These are phyloP conservation scores for Hygrophila difformis DNA, from an alignment of 257 asterid genomes.

Conservation along the genomic window DNA sequence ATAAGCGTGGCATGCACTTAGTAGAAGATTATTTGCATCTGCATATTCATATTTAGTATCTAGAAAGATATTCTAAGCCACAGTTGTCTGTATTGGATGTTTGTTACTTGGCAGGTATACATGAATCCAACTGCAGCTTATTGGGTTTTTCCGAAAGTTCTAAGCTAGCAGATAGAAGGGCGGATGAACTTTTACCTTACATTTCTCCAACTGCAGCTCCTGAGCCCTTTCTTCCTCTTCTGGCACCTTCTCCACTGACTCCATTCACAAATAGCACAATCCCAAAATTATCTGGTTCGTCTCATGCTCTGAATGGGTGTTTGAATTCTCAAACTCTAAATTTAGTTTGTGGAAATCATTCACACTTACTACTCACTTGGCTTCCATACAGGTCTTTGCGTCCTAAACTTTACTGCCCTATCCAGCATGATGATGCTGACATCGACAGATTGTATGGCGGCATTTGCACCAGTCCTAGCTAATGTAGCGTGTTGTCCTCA, in stretches of 20 bases:
- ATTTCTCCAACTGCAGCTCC: constrained; percentile 61
- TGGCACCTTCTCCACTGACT: constrained; percentile 92
- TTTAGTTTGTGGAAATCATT: not conserved
- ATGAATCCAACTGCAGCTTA: constrained; percentile 23
- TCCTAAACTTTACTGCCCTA: constrained; percentile 58
- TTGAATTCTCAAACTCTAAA: constrained; percentile 4
- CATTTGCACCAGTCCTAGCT: constrained; percentile 84
- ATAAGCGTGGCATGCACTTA: not conserved
- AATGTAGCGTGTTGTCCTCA: constrained; percentile 97
- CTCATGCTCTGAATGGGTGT: constrained; percentile 1
- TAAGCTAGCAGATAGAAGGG: constrained; percentile 24
- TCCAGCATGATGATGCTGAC: constrained; percentile 62
- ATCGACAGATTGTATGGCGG: constrained; percentile 80
- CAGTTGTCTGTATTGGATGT: constrained; percentile 1
- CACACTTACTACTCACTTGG: not conserved
- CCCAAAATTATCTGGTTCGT: constrained; percentile 87
- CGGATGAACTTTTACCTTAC: constrained; percentile 53
- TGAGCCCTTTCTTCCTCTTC: constrained; percentile 77
- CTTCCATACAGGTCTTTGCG: constrained; percentile 48
- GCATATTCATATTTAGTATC: not conserved
- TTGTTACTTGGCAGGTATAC: constrained; percentile 43
- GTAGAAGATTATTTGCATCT: constrained; percentile 3
- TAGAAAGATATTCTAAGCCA: constrained; percentile 7
- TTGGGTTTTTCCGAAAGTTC: constrained; percentile 27
- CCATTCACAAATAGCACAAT: constrained; percentile 83